These are phyloP conservation scores for Podaxis sp. DNA, from an alignment of 768 basidiomycete species.

Conservation along the genomic window DNA sequence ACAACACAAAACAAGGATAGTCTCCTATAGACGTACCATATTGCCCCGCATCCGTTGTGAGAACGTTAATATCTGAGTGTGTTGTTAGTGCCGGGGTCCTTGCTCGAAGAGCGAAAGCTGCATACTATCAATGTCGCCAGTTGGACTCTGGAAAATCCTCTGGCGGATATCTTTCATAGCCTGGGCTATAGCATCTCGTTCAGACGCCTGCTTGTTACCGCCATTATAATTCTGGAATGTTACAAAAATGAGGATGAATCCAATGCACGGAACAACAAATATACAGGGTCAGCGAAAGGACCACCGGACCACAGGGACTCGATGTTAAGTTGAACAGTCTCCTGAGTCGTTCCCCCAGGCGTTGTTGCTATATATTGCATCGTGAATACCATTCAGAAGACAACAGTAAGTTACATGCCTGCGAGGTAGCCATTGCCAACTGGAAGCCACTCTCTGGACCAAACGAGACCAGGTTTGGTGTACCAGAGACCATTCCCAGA, in stretches of 20 bases:
- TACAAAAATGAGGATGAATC: background rate
- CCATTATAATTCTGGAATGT: slow-evolving; percentile 59
- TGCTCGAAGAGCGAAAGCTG: slow-evolving; percentile 15
- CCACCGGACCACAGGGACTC: slow-evolving; percentile 79
- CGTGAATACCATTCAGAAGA: background rate
- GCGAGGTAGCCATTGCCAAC: slow-evolving; percentile 74
- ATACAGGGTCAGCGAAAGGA: slow-evolving; percentile 62
- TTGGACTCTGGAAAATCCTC: slow-evolving; percentile 54
- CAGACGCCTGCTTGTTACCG: slow-evolving; percentile 55
- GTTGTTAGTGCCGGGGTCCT: background rate
- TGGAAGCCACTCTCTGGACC: slow-evolving; percentile 63
- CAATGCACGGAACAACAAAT: slow-evolving; percentile 16
- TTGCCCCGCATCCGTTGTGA: slow-evolving; percentile 53
- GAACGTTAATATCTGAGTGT: slow-evolving; percentile 47
- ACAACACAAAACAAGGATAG: background rate
- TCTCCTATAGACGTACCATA: slow-evolving; percentile 43
- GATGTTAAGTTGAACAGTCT: slow-evolving; percentile 68
- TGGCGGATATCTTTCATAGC: slow-evolving; percentile 54
- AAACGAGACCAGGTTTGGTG: slow-evolving; percentile 45
- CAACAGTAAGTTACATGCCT: slow-evolving; percentile 33
- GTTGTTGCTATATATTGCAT: slow-evolving; percentile 50
- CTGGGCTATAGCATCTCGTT: slow-evolving; percentile 40
- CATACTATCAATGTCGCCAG: slow-evolving; percentile 57
- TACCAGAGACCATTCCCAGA: slow-evolving; percentile 83
- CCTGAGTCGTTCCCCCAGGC: slow-evolving; percentile 57